These are phyloP conservation scores for Peziza echinospora DNA, from an alignment of 495 filamentous ascomycete genomes.

Conservation along the genomic window DNA sequence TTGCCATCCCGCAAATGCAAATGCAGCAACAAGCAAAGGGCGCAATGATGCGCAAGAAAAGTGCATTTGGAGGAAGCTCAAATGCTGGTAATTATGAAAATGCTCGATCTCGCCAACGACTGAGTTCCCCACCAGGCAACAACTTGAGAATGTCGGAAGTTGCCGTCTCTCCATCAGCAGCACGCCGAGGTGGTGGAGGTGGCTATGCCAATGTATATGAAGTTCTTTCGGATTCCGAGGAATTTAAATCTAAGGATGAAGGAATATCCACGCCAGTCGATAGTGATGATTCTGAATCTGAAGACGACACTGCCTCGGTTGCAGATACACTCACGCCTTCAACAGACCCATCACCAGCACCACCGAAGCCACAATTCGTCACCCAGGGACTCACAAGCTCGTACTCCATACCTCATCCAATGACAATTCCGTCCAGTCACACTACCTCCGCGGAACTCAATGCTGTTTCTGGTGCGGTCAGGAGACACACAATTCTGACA, in stretches of 20 bases:
- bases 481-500: slow-evolving; percentile 26
- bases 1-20: slow-evolving; percentile 6
- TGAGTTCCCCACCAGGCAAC: too few relatives aligned
- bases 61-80: too few relatives aligned
- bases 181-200: too few relatives aligned
- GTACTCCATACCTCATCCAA: slow-evolving; percentile 30
- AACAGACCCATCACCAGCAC: not conserved
- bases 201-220: too few relatives aligned
- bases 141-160: too few relatives aligned
- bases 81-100: too few relatives aligned
- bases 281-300: not conserved
- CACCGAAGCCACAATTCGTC: not conserved
- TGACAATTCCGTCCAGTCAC: slow-evolving; percentile 25
- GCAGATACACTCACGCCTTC: not conserved
- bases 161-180: too few relatives aligned
- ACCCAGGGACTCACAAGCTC: slow-evolving; percentile 30
- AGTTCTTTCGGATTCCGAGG: too few relatives aligned
- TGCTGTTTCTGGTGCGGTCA: slow-evolving; percentile 13
- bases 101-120: too few relatives aligned
- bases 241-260: too few relatives aligned
- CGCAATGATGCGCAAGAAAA: too few relatives aligned
- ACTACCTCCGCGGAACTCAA: slow-evolving; percentile 12
- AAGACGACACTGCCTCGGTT: not conserved
- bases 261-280: too few relatives aligned
- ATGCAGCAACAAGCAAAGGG: not conserved